Conservation (phyloP, 2,329 filamentous ascomycete species). For the Sporothrix phasma region DNA sequence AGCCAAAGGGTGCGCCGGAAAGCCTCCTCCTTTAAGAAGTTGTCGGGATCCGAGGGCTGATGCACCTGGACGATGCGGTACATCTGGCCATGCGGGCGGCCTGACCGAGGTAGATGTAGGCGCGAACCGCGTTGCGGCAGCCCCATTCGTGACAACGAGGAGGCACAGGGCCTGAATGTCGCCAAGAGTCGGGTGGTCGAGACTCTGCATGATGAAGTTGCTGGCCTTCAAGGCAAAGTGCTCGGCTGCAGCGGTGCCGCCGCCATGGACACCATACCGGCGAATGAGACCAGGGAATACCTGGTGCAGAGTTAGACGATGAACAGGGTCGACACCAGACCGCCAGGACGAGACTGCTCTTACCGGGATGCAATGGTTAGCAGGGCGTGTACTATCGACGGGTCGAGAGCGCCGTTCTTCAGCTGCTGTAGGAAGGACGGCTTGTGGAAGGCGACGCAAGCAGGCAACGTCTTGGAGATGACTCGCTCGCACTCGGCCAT, state of each 20-base stretch:
- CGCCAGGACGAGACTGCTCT: constrained; percentile 9
- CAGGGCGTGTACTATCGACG: constrained; percentile 48
- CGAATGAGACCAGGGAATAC: constrained; percentile 48
- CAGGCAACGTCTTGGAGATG: constrained; percentile 50
- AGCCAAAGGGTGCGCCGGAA: constrained; percentile 53
- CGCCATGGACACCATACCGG: constrained; percentile 45
- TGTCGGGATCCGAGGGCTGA: constrained; percentile 41
- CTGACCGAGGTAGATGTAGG: constrained; percentile 53
- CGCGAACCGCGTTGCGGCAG: constrained; percentile 49
- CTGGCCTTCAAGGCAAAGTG: constrained; percentile 50
- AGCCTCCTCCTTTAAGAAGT: constrained; percentile 51
- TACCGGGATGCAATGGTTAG: constrained; percentile 50
- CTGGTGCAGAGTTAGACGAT: constrained; percentile 27
- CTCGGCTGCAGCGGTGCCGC: constrained; percentile 44
- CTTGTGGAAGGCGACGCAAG: constrained; percentile 54
- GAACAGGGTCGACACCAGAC: neutral
- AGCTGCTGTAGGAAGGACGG: constrained; percentile 52
- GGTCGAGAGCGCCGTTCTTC: constrained; percentile 45
- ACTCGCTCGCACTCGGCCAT: constrained; percentile 51
- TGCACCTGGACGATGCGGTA: constrained; percentile 49
- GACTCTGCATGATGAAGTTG: constrained; percentile 45
- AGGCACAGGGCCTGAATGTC: constrained; percentile 53
- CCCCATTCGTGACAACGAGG: constrained; percentile 56
- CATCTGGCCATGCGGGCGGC: constrained; percentile 58
- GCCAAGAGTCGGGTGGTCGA: constrained; percentile 49